These are phyloP conservation scores for Fraxinus floribunda DNA, from an alignment of 305 asterid genomes.

Conservation along the genomic window DNA sequence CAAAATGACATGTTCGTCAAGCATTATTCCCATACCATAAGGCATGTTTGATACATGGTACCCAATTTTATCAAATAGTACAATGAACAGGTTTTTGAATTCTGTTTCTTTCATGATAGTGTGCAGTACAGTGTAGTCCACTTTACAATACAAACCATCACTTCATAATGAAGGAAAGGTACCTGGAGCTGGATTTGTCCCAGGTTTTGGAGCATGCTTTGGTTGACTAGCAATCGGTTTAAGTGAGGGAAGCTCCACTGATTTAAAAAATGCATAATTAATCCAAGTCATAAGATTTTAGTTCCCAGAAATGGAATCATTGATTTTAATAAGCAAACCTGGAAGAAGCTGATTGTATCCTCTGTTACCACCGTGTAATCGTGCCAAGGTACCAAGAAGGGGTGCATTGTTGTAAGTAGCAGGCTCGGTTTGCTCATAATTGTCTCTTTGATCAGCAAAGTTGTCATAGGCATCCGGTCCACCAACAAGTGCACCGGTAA, in stretches of 20 bases:
- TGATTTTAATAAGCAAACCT: conserved; percentile 36
- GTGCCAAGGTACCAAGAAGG: conserved; percentile 70
- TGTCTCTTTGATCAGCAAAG: conserved; percentile 91
- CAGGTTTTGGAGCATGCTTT: conserved; percentile 34
- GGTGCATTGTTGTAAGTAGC: conserved; percentile 99
- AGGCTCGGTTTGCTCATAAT: conserved; percentile 97
- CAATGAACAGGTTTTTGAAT: background rate
- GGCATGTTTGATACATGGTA: background rate
- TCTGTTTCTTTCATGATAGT: background rate
- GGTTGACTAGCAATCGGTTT: conserved; percentile 36
- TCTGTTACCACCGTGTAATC: conserved; percentile 69
- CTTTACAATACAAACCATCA: background rate
- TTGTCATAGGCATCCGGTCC: conserved; percentile 98
- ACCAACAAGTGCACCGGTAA: conserved; percentile 94
- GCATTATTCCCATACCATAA: background rate
- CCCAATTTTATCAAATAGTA: background rate
- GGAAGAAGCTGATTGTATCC: conserved; percentile 90
- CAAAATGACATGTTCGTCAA: background rate
- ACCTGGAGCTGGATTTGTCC: conserved; percentile 35
- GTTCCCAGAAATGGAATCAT: background rate
- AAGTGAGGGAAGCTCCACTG: conserved; percentile 60
- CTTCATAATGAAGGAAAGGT: background rate
- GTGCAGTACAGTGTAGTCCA: background rate
- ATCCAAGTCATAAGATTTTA: background rate
- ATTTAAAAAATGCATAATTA: conserved; percentile 5